phyloP scores from a whole-genome alignment of 768 basidiomycete genomes.

The Lactifluus volemus region DNA sequence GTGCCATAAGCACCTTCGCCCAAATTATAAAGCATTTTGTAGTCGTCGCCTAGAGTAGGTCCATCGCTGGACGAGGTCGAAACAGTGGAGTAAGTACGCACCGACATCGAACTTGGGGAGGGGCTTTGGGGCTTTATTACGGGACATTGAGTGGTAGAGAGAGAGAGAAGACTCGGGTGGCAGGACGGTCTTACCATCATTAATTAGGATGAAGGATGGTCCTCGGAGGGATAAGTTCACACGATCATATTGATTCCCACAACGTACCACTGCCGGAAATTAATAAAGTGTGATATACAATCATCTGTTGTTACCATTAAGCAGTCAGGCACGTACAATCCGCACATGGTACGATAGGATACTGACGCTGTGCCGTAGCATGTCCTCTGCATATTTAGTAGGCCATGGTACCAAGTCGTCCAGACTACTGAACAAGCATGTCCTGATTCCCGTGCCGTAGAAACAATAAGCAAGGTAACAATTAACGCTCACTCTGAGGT shows the following conservation, averaged over 20 bases:
- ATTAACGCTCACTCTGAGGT: too few relatives aligned
- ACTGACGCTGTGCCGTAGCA: too few relatives aligned
- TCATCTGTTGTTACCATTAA: too few relatives aligned
- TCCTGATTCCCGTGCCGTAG: too few relatives aligned
- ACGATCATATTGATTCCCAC: neutral
- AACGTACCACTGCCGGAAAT: neutral
- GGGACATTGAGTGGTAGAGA: slow-evolving; percentile 2
- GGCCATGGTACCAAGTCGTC: too few relatives aligned
- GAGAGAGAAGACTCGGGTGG: slow-evolving; percentile 20
- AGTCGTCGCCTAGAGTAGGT: slow-evolving; percentile 50
- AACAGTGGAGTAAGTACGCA: slow-evolving; percentile 25
- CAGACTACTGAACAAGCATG: too few relatives aligned
- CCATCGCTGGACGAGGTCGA: neutral
- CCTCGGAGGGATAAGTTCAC: slow-evolving; percentile 1
- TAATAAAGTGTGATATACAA: neutral
- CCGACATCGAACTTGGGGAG: slow-evolving; percentile 70
- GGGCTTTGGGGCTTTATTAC: slow-evolving; percentile 46
- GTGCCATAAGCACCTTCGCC: slow-evolving; percentile 89
- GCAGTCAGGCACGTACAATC: too few relatives aligned
- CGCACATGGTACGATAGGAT: too few relatives aligned
- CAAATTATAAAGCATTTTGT: slow-evolving; percentile 63
- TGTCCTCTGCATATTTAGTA: too few relatives aligned
- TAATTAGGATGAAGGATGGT: neutral
- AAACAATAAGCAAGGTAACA: too few relatives aligned
- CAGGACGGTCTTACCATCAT: neutral